Evolutionary conservation across 2,329 filamentous ascomycete species (phyloP).

Genomic region (Aspergillus amoenus): DNA sequence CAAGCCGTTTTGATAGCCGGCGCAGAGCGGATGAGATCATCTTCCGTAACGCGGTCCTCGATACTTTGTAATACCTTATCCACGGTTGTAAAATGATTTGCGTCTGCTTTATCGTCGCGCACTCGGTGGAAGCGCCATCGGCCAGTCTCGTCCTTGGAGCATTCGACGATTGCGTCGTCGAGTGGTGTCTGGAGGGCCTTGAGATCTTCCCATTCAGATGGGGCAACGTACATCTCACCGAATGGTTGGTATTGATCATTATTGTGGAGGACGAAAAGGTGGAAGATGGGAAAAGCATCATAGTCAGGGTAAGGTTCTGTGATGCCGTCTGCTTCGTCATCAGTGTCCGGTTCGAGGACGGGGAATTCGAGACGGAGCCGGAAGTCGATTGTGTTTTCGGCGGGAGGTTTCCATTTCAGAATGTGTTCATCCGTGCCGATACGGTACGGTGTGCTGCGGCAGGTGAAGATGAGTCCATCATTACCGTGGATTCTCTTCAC

Average conservation of each 20-base stretch:
- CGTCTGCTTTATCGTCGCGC: conserved; percentile 87
- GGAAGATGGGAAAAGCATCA: conserved; percentile 71
- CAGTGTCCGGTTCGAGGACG: conserved; percentile 63
- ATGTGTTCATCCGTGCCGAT: conserved; percentile 91
- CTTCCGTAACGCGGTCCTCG: conserved; percentile 75
- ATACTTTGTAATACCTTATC: conserved; percentile 88
- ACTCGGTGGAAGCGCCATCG: conserved; percentile 87
- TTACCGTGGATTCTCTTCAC: conserved; percentile 78
- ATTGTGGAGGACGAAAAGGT: conserved; percentile 69
- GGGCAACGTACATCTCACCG: conserved; percentile 66
- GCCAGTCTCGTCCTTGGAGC: conserved; percentile 71
- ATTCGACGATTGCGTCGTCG: conserved; percentile 88
- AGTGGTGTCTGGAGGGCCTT: conserved; percentile 73
- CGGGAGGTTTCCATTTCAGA: conserved; percentile 94
- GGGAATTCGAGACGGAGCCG: conserved; percentile 76
- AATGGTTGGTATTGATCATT: conserved; percentile 66
- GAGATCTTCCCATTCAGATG: conserved; percentile 78
- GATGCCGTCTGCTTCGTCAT: conserved; percentile 66
- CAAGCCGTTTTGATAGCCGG: conserved; percentile 74
- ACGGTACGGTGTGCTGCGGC: conserved; percentile 79
- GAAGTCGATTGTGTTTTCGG: conserved; percentile 96
- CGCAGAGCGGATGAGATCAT: conserved; percentile 72
- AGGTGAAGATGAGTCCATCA: conserved; percentile 97
- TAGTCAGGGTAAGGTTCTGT: conserved; percentile 71
- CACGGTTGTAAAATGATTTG: conserved; percentile 84